Evolutionary conservation across 73 alveolate genomes (phyloP).

Genomic region (Tetrahymena thermophila): DNA sequence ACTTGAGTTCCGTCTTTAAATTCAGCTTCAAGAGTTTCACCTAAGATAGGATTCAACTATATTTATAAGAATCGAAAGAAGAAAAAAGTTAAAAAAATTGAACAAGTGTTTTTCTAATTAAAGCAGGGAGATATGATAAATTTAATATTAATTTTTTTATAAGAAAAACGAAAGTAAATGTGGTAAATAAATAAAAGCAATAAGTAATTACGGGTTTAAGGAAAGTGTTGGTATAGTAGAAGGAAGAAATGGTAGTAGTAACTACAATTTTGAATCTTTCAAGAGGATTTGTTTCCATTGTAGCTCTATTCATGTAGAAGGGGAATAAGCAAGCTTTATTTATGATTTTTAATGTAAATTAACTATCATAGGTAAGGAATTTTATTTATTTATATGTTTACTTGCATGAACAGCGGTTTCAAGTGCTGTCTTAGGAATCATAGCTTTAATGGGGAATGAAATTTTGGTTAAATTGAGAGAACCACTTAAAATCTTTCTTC

Average conservation of each 20-base stretch:
- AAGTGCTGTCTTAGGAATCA: constrained; percentile 62
- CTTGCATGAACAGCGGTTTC: constrained; percentile 46
- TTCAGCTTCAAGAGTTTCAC: constrained; percentile 90
- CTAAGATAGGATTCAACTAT: constrained; percentile 86
- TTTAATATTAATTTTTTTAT: not conserved
- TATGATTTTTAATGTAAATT: not conserved
- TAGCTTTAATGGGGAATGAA: constrained; percentile 76
- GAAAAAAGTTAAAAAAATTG: not conserved
- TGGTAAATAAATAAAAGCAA: not conserved
- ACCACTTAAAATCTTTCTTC: constrained; percentile 68
- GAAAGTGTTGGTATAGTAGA: constrained; percentile 57
- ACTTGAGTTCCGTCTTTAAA: constrained; percentile 91
- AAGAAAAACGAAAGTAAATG: not conserved
- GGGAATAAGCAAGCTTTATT: constrained; percentile 48
- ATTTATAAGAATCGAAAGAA: not conserved
- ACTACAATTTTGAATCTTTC: constrained; percentile 65
- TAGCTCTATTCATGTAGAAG: constrained; percentile 63
- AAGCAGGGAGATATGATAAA: not conserved
- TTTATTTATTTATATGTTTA: not conserved
- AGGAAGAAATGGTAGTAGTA: constrained; percentile 50
- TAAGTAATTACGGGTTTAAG: constrained; percentile 54
- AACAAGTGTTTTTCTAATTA: not conserved
- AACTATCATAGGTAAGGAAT: not conserved
- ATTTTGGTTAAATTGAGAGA: constrained; percentile 61
- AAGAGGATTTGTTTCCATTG: constrained; percentile 57